Percentiles rank a stretch among this genome's conserved stretches.
Evolutionary conservation across 1,284 basidiomycete genomes (phyloP).

Genomic region (Cryptococcus jaspeensis): DNA sequence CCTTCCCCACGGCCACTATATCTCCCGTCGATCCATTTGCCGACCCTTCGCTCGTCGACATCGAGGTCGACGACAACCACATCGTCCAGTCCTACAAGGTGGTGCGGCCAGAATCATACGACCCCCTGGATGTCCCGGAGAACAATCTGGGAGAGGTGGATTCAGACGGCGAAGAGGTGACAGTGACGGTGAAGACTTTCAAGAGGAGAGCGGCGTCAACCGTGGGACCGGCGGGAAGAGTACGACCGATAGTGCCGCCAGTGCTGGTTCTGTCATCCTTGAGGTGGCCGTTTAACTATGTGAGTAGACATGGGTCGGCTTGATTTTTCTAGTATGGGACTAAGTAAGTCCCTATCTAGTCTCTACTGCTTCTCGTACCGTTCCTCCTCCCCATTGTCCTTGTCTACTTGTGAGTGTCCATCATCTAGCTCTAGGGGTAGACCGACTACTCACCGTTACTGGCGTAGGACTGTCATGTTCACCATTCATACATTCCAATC

Average conservation of each 20-base stretch:
- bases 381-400: slow-evolving; percentile 36
- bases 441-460: slow-evolving; percentile 6
- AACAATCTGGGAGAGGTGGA: background rate
- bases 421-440: background rate
- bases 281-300: slow-evolving; percentile 37
- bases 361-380: slow-evolving; percentile 29
- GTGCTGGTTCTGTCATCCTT: slow-evolving; percentile 28
- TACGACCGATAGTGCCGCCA: slow-evolving; percentile 31
- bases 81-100: slow-evolving; percentile 17
- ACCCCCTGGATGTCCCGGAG: background rate
- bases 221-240: background rate
- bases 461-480: slow-evolving; percentile 20
- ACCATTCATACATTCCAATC: slow-evolving; percentile 36
- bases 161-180: slow-evolving; percentile 27
- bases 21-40: slow-evolving; percentile 68
- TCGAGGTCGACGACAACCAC: slow-evolving; percentile 56
- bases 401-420: slow-evolving; percentile 27
- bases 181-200: slow-evolving; percentile 13
- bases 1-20: slow-evolving; percentile 75
- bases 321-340: too few species aligned
- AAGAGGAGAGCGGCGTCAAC: background rate
- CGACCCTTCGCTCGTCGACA: slow-evolving; percentile 59
- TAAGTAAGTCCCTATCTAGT: slow-evolving; percentile 8
- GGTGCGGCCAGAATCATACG: background rate
- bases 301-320: slow-evolving; percentile 20